Evolutionary conservation across 1,284 basidiomycete species (phyloP), one percentile per base, ranked within the genome.

Genomic region (Pulveroboletus ridleyi): DNA sequence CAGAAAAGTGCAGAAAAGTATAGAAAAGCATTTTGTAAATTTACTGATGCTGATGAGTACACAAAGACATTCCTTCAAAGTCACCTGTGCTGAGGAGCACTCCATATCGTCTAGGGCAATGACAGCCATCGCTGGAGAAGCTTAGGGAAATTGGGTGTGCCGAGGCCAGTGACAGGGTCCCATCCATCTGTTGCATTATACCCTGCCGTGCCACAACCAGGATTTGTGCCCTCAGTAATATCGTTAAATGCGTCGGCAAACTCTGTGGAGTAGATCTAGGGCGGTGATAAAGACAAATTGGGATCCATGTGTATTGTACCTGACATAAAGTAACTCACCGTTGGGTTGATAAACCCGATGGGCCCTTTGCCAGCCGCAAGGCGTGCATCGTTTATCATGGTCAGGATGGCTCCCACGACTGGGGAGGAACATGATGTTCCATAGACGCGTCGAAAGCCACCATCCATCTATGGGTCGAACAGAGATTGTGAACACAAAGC

Each of bases 311-410:
- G 29, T 2, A 44, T 39, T 25, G 46, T 42, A 41, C 22, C 20
- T 4, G 33, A 41, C 33, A n/a, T 23, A 13, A 47, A 8, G 11
- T 18, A 9, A 7, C 72, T 49, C 59, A 78, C 79, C 18, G 65
- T 62, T 22, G 80, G 75, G 56, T 80, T 82, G 60, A 81, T 77
- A 62, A 80, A 81, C 17, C 78, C 79, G 41, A 83, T 75, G 2
- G 82, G 70, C 1, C 64, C 64, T 70, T 82, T 83, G 20, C 78
- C 78, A 6, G 65, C 2, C 7, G 74, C 72, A 46, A 83, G 66
- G 14, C 80, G 74, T 8, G 79, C 81, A 70, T 86, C 84, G 64
- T 86, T 86, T 58, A 86, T 75, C 69, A 85, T 74, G 2, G 83
- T 78, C 33, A 86, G 69, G 49, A 86, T 77, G 7, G 80, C 75